Evolutionary conservation across 2,329 filamentous ascomycete genomes (phyloP), one percentile per base, ranked within the genome.

Genomic region (Fusarium pseudoanthophilum): DNA sequence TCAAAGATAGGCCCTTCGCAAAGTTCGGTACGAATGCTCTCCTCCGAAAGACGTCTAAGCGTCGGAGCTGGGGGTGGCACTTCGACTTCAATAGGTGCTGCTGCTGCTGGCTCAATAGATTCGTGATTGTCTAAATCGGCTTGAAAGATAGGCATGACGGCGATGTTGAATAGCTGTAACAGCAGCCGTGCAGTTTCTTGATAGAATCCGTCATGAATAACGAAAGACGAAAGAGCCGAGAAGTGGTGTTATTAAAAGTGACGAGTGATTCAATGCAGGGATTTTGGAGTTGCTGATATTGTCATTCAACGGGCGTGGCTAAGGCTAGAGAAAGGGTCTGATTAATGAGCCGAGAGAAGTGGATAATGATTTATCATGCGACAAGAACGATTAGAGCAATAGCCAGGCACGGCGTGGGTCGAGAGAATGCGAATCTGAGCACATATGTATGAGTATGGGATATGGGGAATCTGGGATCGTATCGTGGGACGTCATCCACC

Each of bases 21-120:
- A 15, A 91, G 81, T 36, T 91, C 89, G 32, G 88, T 89, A 28
- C 86, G 84, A 42, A 91, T 87, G 77, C 88, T 91, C 78, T 91
- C 89, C 68, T 91, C 88, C 1, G 89, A 91, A 34, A 85, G 79
- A 45, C 80, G 80, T 34, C 82, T 76, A 48, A 66, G 67, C 14
- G 67, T 70, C 11, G 42, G n/a, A 34, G 34, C 51, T 40, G 74
- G 43, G 11, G 60, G 42, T 45, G 70, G 67, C 30, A 76, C 49
- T 46, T 71, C 43, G 58, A 76, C 51, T 52, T 72, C 52, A 57
- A 77, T 45, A 36, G 69, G 51, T 45, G 74, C 73, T 53, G 74
- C 72, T 53, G 74, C 71, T 52, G 74, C 72, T 57, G 74, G 67
- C 59, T 75, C 74, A 77, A 78, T 74, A 75, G 60, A 70, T 67